A percentile compares a stretch with the other conserved stretches of the same genome.
phyloP scores from a whole-genome alignment of 805 yeast species.

The Metschnikowia dekortorum region DNA sequence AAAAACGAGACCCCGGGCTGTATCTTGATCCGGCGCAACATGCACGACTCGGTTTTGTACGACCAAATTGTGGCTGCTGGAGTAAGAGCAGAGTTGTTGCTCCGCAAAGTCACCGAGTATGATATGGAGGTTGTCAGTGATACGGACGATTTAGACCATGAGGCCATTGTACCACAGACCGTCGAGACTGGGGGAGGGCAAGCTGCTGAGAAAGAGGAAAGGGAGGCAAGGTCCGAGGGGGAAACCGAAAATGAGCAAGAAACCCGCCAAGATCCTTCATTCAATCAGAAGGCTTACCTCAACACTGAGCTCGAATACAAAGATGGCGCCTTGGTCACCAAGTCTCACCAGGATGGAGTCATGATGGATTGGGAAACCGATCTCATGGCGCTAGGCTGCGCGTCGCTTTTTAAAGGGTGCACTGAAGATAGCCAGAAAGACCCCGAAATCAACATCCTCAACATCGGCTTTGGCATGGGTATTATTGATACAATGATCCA shows the following conservation, averaged over 20 bases:
- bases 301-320: conserved; percentile 62
- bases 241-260: neutral
- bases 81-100: conserved; percentile 77
- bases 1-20: conserved; percentile 83
- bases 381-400: conserved; percentile 77
- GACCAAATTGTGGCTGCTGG: conserved; percentile 73
- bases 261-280: conserved; percentile 47
- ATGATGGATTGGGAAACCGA: conserved; percentile 97
- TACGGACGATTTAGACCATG: conserved; percentile 25
- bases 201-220: conserved; percentile 10
- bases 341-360: conserved; percentile 77
- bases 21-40: conserved; percentile 53
- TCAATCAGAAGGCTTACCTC: conserved; percentile 60
- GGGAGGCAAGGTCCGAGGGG: neutral
- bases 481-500: conserved; percentile 76
- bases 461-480: conserved; percentile 97
- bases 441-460: conserved; percentile 52
- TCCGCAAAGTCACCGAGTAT: conserved; percentile 63
- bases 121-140: conserved; percentile 59
- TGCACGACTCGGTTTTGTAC: conserved; percentile 37
- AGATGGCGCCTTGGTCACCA: conserved; percentile 67
- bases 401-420: conserved; percentile 54
- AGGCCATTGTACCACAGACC: conserved; percentile 14
- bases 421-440: conserved; percentile 27
- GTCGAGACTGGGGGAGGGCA: conserved; percentile 11